Evolutionary conservation across 305 asterid genomes (phyloP).

Genomic region (Fraxinus sp.): DNA sequence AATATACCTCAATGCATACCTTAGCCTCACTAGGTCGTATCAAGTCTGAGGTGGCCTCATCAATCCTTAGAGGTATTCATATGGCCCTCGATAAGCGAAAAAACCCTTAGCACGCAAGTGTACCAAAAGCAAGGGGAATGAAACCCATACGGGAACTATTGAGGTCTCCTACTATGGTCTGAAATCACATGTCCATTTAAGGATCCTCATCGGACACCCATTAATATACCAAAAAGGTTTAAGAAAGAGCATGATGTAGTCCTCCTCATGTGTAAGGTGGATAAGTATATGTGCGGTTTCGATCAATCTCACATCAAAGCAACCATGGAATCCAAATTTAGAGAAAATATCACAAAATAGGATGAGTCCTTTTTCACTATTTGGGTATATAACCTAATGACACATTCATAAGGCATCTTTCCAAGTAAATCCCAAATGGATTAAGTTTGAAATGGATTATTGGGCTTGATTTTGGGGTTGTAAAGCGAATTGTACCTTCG

Average conservation of each 20-base stretch:
- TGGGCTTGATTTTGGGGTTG: background rate
- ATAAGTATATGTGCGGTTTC: too few relatives aligned
- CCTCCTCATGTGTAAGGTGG: background rate
- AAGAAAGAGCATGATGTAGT: background rate
- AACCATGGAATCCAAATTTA: background rate
- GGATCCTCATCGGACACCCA: background rate
- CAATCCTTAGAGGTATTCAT: too few relatives aligned
- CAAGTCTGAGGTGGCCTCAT: too few relatives aligned
- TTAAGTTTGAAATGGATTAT: background rate
- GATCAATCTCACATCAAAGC: background rate
- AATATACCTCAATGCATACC: too few relatives aligned
- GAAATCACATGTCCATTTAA: too few relatives aligned
- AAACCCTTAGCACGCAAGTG: background rate
- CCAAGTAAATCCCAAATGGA: background rate
- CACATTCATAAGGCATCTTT: background rate
- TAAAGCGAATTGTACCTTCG: background rate
- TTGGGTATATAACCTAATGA: background rate
- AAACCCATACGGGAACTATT: too few relatives aligned
- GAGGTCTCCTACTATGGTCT: too few relatives aligned
- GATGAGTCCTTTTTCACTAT: background rate
- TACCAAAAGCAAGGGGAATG: too few relatives aligned
- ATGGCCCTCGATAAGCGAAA: background rate
- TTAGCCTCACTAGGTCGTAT: too few relatives aligned
- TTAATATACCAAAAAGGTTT: background rate
- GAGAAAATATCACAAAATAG: too few relatives aligned